A percentile compares a stretch with the other conserved stretches of the same genome.
phyloP scores from a whole-genome alignment of 2,329 filamentous ascomycete species.

The Fusarium stilboides region DNA sequence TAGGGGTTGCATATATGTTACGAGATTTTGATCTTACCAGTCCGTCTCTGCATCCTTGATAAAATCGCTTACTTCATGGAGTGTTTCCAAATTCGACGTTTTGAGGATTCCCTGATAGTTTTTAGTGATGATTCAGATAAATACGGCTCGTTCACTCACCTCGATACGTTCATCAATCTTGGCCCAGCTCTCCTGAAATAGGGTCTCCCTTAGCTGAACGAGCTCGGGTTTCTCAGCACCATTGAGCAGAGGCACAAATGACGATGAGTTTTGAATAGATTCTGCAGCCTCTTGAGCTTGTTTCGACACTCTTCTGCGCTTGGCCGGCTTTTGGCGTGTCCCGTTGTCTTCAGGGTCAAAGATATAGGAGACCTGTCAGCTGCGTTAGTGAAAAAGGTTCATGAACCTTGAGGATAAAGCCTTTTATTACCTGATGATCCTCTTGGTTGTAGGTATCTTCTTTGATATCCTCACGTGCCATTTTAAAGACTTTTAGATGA shows the following conservation, averaged over 20 bases:
- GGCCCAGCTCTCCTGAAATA: slow-evolving; percentile 76
- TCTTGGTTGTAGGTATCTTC: slow-evolving; percentile 56
- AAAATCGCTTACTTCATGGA: slow-evolving; percentile 72
- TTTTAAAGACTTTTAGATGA: slow-evolving; percentile 24
- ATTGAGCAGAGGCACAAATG: slow-evolving; percentile 69
- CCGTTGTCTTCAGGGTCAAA: slow-evolving; percentile 68
- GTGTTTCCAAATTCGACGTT: slow-evolving; percentile 72
- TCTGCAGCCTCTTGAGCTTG: slow-evolving; percentile 48
- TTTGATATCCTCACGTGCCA: slow-evolving; percentile 45
- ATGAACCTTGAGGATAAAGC: neutral
- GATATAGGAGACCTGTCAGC: slow-evolving; percentile 71
- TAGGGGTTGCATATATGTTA: slow-evolving; percentile 27
- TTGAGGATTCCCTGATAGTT: slow-evolving; percentile 67
- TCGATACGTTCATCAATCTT: slow-evolving; percentile 75
- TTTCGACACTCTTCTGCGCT: slow-evolving; percentile 70
- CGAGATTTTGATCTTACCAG: slow-evolving; percentile 49
- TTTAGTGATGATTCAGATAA: slow-evolving; percentile 45
- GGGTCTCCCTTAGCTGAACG: slow-evolving; percentile 68
- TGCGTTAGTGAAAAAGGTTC: slow-evolving; percentile 31
- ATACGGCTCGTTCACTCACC: slow-evolving; percentile 40
- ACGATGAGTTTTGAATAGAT: slow-evolving; percentile 38
- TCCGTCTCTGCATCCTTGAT: slow-evolving; percentile 58
- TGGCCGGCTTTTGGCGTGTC: slow-evolving; percentile 61
- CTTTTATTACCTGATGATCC: slow-evolving; percentile 60
- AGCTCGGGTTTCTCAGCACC: slow-evolving; percentile 67